These are phyloP conservation scores for Novymonas esmeraldas DNA, from an alignment of 208 protist genomes.

Conservation along the genomic window DNA sequence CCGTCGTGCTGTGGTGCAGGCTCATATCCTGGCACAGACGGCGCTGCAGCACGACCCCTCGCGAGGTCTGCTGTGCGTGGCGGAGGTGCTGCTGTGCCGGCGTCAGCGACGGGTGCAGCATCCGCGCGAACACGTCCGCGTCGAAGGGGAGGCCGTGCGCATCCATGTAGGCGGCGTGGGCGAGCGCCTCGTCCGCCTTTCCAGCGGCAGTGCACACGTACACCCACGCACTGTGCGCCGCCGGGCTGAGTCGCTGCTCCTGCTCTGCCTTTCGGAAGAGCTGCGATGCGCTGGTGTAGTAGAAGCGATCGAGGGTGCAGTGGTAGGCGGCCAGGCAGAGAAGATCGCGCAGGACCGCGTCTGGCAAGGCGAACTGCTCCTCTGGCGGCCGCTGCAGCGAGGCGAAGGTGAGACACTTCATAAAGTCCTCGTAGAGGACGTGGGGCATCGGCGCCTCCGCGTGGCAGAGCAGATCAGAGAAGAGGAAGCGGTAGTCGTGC, in stretches of 20 bases:
- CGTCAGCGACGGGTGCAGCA: conserved; percentile 79
- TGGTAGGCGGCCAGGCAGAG: conserved; percentile 72
- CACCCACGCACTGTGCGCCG: conserved; percentile 67
- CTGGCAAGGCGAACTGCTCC: conserved; percentile 78
- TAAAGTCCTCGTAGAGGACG: conserved; percentile 89
- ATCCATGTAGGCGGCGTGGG: conserved; percentile 56
- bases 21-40: conserved; percentile 56
- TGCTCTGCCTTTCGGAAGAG: conserved; percentile 79
- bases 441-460: conserved; percentile 82
- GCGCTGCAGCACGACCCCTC: conserved; percentile 74
- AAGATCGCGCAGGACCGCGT: conserved; percentile 45
- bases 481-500: conserved; percentile 78
- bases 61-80: conserved; percentile 42
- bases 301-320: conserved; percentile 70
- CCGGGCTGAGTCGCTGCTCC: conserved; percentile 64
- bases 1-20: conserved; percentile 27
- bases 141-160: conserved; percentile 59
- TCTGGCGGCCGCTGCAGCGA: conserved; percentile 78
- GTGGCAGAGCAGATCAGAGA: conserved; percentile 47
- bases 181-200: conserved; percentile 53
- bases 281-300: conserved; percentile 65
- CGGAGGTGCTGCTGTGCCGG: conserved; percentile 31
- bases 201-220: conserved; percentile 74
- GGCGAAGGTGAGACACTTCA: conserved; percentile 78
- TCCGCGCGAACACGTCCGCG: conserved; percentile 64